Percentiles rank a stretch among this genome's conserved stretches.
Evolutionary conservation across 768 basidiomycete genomes (phyloP).

Genomic region (Ephemerocybe angulata): DNA sequence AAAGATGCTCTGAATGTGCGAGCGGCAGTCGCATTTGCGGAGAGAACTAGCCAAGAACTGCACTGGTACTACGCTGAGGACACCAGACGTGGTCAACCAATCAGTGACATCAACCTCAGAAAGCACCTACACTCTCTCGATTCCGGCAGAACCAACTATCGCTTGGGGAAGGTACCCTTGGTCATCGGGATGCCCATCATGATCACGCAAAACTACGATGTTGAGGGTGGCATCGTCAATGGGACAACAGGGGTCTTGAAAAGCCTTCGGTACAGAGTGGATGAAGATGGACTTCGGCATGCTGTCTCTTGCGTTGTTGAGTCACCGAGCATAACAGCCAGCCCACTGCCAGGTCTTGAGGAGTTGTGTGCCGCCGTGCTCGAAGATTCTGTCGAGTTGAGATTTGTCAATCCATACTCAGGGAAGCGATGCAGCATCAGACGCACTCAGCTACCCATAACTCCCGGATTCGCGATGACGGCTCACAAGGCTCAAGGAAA

Average conservation of each 20-base stretch:
- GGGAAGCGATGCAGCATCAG: conserved; percentile 17
- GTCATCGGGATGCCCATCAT: conserved; percentile 39
- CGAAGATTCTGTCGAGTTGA: not conserved
- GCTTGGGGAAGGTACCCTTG: conserved; percentile 30
- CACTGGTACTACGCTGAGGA: conserved; percentile 32
- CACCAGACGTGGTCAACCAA: not conserved
- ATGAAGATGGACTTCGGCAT: conserved; percentile 13
- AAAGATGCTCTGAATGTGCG: conserved; percentile 36
- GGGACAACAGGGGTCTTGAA: conserved; percentile 25
- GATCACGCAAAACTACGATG: conserved; percentile 34
- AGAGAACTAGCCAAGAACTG: conserved; percentile 2
- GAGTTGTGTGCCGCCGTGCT: not conserved
- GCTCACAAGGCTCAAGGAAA: conserved; percentile 39
- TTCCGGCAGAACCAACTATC: conserved; percentile 26
- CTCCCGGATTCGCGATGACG: conserved; percentile 38
- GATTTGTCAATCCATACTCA: not conserved
- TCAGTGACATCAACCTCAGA: not conserved
- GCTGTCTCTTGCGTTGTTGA: not conserved
- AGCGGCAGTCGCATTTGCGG: conserved; percentile 23
- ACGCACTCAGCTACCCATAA: conserved; percentile 31
- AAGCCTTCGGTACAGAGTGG: conserved; percentile 21
- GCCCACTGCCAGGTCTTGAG: not conserved
- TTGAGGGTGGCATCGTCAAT: conserved; percentile 34
- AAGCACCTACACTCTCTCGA: conserved; percentile 6
- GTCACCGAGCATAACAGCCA: too few species aligned